These are phyloP conservation scores for Tolypocladium tundrense DNA, from an alignment of 2,329 filamentous ascomycete genomes.

Conservation along the genomic window DNA sequence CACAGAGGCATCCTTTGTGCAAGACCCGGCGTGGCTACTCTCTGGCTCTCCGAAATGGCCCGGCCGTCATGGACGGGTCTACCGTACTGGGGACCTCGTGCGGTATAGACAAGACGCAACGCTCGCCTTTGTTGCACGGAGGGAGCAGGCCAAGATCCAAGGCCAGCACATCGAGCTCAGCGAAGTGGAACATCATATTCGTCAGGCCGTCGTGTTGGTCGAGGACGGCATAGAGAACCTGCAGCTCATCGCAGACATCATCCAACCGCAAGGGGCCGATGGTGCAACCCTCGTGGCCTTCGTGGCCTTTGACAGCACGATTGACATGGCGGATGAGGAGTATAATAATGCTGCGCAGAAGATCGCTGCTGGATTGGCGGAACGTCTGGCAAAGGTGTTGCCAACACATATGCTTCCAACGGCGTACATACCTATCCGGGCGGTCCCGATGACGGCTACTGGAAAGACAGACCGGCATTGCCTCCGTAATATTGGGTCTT, in stretches of 20 bases:
- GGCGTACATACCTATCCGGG: constrained; percentile 5
- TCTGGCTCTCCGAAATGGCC: background rate
- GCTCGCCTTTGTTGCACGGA: constrained; percentile 35
- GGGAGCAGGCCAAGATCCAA: constrained; percentile 42
- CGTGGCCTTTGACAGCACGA: background rate
- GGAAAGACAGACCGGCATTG: constrained; percentile 7
- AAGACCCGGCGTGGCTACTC: constrained; percentile 3
- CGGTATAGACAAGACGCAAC: constrained; percentile 21
- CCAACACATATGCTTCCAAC: constrained; percentile 10
- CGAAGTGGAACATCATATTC: constrained; percentile 9
- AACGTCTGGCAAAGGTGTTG: constrained; percentile 3
- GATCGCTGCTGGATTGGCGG: background rate
- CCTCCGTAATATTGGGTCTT: constrained; percentile 9
- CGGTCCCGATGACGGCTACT: constrained; percentile 5
- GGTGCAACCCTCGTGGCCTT: constrained; percentile 6
- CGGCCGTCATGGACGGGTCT: constrained; percentile 16
- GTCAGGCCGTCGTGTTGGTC: background rate
- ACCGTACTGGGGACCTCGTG: constrained; percentile 37
- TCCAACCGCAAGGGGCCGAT: constrained; percentile 1
- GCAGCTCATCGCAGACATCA: constrained; percentile 4
- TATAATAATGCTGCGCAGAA: background rate
- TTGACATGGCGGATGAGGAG: background rate
- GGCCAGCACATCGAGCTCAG: constrained; percentile 40
- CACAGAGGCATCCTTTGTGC: constrained; percentile 13
- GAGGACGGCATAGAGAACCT: background rate